Evolutionary conservation across 352 stramenopile genomes (phyloP).

Genomic region (Pythium insidiosum): DNA sequence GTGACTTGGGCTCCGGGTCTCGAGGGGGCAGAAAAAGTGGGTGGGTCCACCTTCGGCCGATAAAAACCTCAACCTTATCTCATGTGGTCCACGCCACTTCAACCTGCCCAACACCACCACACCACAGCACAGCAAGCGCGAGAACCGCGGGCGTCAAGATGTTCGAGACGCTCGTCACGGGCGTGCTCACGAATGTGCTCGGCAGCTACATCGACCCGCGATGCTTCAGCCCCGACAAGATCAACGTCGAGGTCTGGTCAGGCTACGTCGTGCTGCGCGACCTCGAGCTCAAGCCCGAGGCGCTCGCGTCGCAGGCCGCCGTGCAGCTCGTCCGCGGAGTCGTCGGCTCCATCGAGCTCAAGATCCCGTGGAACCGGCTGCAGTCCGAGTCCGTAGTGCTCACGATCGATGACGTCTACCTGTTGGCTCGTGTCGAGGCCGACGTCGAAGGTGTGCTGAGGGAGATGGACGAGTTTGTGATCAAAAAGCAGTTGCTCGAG

Average conservation of each 20-base stretch:
- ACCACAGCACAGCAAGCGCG: neutral
- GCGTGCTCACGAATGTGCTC: conserved; percentile 77
- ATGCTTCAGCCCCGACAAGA: conserved; percentile 87
- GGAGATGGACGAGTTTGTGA: conserved; percentile 67
- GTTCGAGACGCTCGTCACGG: conserved; percentile 85
- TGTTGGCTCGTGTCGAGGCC: conserved; percentile 70
- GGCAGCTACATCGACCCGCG: conserved; percentile 82
- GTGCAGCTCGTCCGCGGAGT: conserved; percentile 71
- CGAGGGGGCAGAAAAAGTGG: neutral
- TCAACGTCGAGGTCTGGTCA: conserved; percentile 83
- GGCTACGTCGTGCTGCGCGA: conserved; percentile 80
- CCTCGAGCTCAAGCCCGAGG: conserved; percentile 73
- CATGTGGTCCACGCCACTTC: conserved; percentile 13
- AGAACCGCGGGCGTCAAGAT: conserved; percentile 18
- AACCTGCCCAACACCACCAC: neutral
- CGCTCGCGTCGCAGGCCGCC: conserved; percentile 53
- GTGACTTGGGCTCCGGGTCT: too few species aligned
- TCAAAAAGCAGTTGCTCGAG: conserved; percentile 83
- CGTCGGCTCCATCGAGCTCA: conserved; percentile 81
- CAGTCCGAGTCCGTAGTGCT: conserved; percentile 83
- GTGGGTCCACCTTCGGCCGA: neutral
- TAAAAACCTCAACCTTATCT: conserved; percentile 1
- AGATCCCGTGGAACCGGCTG: conserved; percentile 86
- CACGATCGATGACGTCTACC: conserved; percentile 83
- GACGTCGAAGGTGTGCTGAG: conserved; percentile 73